These are phyloP conservation scores for Metarhizium album DNA, from an alignment of 2,329 filamentous ascomycete genomes.

Conservation along the genomic window DNA sequence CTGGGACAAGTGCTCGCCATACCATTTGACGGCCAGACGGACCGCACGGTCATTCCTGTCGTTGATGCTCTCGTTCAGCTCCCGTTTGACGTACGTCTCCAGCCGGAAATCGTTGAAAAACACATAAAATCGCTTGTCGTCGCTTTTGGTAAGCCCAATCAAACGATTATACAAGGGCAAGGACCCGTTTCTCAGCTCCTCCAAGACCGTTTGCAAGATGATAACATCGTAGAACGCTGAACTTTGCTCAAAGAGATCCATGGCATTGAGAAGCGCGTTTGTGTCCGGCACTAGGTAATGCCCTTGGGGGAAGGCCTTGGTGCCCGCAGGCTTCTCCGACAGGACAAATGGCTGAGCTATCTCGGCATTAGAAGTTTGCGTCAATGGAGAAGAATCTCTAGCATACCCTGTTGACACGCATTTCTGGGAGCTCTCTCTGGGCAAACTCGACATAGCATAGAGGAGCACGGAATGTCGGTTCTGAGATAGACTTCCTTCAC, in stretches of 20 bases:
- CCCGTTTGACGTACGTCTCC: conserved; percentile 75
- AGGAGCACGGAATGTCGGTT: conserved; percentile 95
- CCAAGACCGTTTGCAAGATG: conserved; percentile 88
- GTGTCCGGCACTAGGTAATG: conserved; percentile 96
- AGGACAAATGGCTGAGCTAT: conserved; percentile 74
- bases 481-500: conserved; percentile 92
- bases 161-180: conserved; percentile 91
- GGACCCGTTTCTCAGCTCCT: conserved; percentile 90
- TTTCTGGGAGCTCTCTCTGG: conserved; percentile 64
- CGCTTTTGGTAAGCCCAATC: conserved; percentile 81
- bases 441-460: conserved; percentile 72
- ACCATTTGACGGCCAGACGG: conserved; percentile 79
- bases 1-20: conserved; percentile 65
- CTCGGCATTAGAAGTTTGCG: not conserved
- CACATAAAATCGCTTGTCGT: conserved; percentile 95
- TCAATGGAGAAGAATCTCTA: not conserved
- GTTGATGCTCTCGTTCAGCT: conserved; percentile 77
- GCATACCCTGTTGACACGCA: conserved; percentile 63
- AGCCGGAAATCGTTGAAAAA: conserved; percentile 98
- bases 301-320: conserved; percentile 69
- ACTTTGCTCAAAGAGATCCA: conserved; percentile 93
- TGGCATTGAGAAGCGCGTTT: conserved; percentile 87
- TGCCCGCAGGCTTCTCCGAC: conserved; percentile 78
- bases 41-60: conserved; percentile 94
- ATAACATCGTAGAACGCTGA: conserved; percentile 94